Percentiles rank a stretch among this genome's conserved stretches.
phyloP scores from a whole-genome alignment of 495 filamentous ascomycete species.

The Staphylotrichum longicolle region DNA sequence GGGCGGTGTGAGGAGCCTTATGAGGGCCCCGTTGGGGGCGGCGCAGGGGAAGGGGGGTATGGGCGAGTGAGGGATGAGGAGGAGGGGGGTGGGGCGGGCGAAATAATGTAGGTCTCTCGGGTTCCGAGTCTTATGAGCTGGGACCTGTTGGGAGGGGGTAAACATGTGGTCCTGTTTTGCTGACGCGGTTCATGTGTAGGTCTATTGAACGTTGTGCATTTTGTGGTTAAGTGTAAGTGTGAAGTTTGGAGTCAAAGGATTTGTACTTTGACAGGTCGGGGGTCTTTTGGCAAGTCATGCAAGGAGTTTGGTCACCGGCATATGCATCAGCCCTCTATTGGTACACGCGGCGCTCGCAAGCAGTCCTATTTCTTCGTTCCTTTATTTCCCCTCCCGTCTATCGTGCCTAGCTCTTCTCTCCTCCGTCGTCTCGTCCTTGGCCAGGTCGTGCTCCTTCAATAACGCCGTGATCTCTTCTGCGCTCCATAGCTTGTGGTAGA shows the following conservation, averaged over 20 bases:
- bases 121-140: conserved; percentile 18
- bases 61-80: conserved; percentile 38
- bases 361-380: conserved; percentile 11
- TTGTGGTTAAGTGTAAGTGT: not conserved
- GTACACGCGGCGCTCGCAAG: conserved; percentile 33
- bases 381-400: conserved; percentile 3
- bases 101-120: conserved; percentile 35
- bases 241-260: not conserved
- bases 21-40: conserved; percentile 30
- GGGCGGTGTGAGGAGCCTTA: conserved; percentile 52
- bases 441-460: conserved; percentile 91
- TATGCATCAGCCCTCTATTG: conserved; percentile 23
- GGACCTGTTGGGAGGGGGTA: too few species aligned
- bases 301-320: conserved; percentile 16
- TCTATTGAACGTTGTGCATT: not conserved
- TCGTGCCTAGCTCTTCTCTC: conserved; percentile 40
- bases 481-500: conserved; percentile 97
- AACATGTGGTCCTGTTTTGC: conserved; percentile 9
- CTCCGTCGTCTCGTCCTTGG: conserved; percentile 80
- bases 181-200: conserved; percentile 22
- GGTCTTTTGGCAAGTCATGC: not conserved
- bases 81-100: conserved; percentile 23
- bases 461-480: conserved; percentile 95
- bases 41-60: conserved; percentile 20
- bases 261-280: not conserved